Conservation (phyloP, 179 eudicot genomes). For the Patellifolia procumbens region DNA sequence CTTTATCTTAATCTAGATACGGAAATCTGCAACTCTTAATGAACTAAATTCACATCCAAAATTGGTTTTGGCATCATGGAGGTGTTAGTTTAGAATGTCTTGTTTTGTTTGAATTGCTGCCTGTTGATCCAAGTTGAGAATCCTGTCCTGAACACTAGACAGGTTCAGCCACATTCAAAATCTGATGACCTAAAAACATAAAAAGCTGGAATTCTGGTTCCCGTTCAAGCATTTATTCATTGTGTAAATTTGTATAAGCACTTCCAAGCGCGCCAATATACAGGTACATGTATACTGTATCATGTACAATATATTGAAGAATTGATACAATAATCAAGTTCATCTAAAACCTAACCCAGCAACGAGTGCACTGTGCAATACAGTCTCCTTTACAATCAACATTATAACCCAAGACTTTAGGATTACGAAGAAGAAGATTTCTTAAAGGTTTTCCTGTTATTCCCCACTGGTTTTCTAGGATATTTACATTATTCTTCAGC, state of each 20-base stretch:
- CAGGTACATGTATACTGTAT: not conserved
- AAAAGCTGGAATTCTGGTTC: not conserved
- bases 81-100: too few relatives aligned
- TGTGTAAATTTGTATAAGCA: not conserved
- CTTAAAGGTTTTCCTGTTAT: conserved; percentile 73
- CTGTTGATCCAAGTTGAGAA: too few relatives aligned
- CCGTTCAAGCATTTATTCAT: not conserved
- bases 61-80: too few relatives aligned
- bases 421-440: conserved; percentile 81
- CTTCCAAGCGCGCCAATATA: not conserved
- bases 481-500: conserved; percentile 62
- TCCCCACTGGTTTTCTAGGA: conserved; percentile 74
- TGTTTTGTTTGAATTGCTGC: too few relatives aligned
- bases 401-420: conserved; percentile 80
- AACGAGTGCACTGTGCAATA: conserved; percentile 91
- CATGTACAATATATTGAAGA: not conserved
- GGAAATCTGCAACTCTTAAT: too few relatives aligned
- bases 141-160: too few relatives aligned
- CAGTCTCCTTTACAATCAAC: conserved; percentile 98
- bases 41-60: too few relatives aligned
- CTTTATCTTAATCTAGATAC: too few relatives aligned
- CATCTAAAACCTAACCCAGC: conserved; percentile 90
- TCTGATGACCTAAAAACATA: not conserved
- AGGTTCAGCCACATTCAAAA: not conserved
- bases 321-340: conserved; percentile 2